These are phyloP conservation scores for Arxiozyma bovina DNA, from an alignment of 1,139 yeast genomes.

Conservation along the genomic window DNA sequence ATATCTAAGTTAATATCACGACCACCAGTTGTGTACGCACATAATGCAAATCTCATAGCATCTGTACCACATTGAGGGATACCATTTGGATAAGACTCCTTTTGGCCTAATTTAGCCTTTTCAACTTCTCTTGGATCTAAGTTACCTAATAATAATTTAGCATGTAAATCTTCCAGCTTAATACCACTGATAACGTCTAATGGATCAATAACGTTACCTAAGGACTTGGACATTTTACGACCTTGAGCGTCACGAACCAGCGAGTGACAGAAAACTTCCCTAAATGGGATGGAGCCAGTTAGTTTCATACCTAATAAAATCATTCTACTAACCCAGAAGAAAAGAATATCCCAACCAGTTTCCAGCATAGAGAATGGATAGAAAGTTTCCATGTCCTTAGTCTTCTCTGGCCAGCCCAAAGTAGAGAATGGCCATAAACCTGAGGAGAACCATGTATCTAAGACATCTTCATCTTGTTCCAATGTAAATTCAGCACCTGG, in stretches of 20 bases:
- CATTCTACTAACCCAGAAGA: conserved; percentile 99
- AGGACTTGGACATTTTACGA: conserved; percentile 95
- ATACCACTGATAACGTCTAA: conserved; percentile 89
- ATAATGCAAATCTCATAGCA: conserved; percentile 92
- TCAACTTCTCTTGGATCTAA: conserved; percentile 82
- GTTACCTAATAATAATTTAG: conserved; percentile 70
- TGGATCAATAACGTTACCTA: conserved; percentile 95
- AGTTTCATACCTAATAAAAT: conserved; percentile 81
- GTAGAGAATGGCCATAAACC: conserved; percentile 98
- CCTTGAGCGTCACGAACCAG: conserved; percentile 99
- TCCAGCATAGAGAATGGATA: conserved; percentile 91
- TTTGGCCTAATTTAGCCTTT: conserved; percentile 85
- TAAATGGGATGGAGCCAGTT: conserved; percentile 87
- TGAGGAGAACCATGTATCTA: conserved; percentile 97
- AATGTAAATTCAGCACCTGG: conserved; percentile 62
- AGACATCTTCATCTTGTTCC: conserved; percentile 94
- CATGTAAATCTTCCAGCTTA: conserved; percentile 68
- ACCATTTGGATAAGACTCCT: conserved; percentile 86
- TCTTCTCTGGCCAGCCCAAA: conserved; percentile 86
- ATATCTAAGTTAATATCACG: conserved; percentile 95
- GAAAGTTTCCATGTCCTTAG: conserved; percentile 66
- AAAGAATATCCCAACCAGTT: conserved; percentile 98
- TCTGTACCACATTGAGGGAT: conserved; percentile 99
- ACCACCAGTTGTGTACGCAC: conserved; percentile 98
- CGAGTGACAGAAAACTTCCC: conserved; percentile 96